Evolutionary conservation across 1,139 yeast species (phyloP), one percentile per base, ranked within the genome.

Genomic region (Candida labiduridarum): DNA sequence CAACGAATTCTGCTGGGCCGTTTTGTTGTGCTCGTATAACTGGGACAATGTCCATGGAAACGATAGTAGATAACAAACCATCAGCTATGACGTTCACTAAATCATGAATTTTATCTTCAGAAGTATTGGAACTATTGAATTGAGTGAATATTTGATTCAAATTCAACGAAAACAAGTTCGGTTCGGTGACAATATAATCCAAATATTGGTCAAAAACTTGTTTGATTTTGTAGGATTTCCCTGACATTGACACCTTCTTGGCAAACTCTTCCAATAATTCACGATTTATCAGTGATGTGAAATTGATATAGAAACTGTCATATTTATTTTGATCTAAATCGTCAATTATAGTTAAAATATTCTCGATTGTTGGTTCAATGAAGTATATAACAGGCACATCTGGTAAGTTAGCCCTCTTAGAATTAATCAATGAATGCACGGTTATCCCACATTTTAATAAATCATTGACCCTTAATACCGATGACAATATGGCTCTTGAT

Each of bases 311-410:
- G 61, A 80, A 86, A 41, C 83, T 80, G 42, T 90, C 89, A 65
- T 95, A 94, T 56, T 84, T 83, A 54, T 89, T 95, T 45, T 72
- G 73, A 36, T 80, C 78, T 52, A 95, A 70, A 64, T 95, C 99
- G 46, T 82, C 80, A 16, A 90, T 79, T 35, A 94, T 87, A 25
- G 71, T 64, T 43, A 80, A 70, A 45, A 94, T 75, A 63, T 94
- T 95, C 48, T 83, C 92, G 35, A 78, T 72, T 0, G 96, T 88
- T 4, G 99, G 99, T 52, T 89, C 88, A 43, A 94, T 85, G 60
- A 95, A 92, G 69, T 95, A 94, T 45, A 95, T 83, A 3, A 85
- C 99, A 1, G 98, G 97, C 8, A 92, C 98, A 61, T 94, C 99
- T 1, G 96, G 90, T 49, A 94, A 77, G 1, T 94, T 81, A 22